Evolutionary conservation across 108 stramenopile genomes (phyloP).

Genomic region (Nitzschia sp.): DNA sequence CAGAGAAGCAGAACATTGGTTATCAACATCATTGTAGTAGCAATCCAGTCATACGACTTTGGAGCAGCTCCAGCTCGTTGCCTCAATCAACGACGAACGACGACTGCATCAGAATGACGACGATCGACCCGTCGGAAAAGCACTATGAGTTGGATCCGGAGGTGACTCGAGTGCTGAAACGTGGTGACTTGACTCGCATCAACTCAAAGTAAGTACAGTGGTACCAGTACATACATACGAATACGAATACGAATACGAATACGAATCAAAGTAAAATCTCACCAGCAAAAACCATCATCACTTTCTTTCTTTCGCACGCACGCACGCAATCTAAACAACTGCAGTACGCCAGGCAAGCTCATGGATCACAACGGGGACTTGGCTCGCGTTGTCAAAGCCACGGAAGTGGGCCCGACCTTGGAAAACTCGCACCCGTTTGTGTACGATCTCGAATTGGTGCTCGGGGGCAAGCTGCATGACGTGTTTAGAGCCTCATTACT

Average conservation of each 20-base stretch:
- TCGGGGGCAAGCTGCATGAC: slow-evolving; percentile 55
- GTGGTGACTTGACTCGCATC: slow-evolving; percentile 33
- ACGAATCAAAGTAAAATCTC: no score
- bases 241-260: no score
- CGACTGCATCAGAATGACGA: slow-evolving; percentile 3
- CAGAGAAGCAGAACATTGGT: no score
- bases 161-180: slow-evolving; percentile 14
- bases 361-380: slow-evolving; percentile 29
- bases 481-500: slow-evolving; percentile 41
- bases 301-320: not conserved
- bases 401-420: slow-evolving; percentile 13
- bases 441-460: slow-evolving; percentile 40
- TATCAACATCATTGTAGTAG: no score
- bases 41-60: no score
- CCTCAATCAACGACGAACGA: no score
- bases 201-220: slow-evolving; percentile 21
- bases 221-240: no score
- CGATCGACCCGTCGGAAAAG: slow-evolving; percentile 4
- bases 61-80: no score
- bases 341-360: slow-evolving; percentile 24
- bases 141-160: not conserved
- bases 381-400: slow-evolving; percentile 19
- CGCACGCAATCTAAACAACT: not conserved
- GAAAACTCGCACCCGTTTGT: slow-evolving; percentile 28
- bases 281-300: no score